phyloP scores from a whole-genome alignment of 192 early-diverging fungal species.

The Phycomyces blakesleeanus region DNA sequence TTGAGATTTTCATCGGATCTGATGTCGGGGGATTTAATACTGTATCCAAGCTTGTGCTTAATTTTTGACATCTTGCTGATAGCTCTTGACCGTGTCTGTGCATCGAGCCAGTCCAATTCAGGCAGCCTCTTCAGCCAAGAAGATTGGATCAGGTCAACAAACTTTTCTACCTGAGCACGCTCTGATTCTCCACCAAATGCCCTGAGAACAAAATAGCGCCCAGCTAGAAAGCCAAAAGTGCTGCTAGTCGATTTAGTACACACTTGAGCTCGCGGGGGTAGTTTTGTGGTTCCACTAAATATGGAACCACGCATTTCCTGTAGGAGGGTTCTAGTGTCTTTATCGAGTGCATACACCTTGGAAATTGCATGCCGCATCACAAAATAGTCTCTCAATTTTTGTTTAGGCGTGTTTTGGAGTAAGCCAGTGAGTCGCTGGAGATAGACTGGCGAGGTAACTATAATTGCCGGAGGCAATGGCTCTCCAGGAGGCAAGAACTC shows the following conservation, averaged over 20 bases:
- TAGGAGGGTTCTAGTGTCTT: not conserved
- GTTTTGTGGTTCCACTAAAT: constrained; percentile 12
- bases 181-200: constrained; percentile 43
- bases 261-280: constrained; percentile 38
- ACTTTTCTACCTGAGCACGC: constrained; percentile 32
- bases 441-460: constrained; percentile 46
- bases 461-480: constrained; percentile 33
- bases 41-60: constrained; percentile 61
- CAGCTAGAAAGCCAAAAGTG: constrained; percentile 20
- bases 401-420: constrained; percentile 35
- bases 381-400: constrained; percentile 37
- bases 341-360: constrained; percentile 8
- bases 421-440: constrained; percentile 39
- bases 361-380: constrained; percentile 12
- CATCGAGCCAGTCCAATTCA: constrained; percentile 43
- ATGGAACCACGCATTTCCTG: constrained; percentile 5
- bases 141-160: constrained; percentile 38
- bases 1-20: constrained; percentile 39
- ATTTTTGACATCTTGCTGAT: constrained; percentile 39
- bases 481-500: constrained; percentile 16
- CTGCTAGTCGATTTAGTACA: constrained; percentile 19
- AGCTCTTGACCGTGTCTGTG: constrained; percentile 34
- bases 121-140: constrained; percentile 35
- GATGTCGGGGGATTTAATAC: constrained; percentile 55
- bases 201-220: constrained; percentile 41